A percentile compares a stretch with the other conserved stretches of the same genome.
These are phyloP conservation scores for Carallia brachiata DNA, from an alignment of 345 rosid species.

Conservation along the genomic window DNA sequence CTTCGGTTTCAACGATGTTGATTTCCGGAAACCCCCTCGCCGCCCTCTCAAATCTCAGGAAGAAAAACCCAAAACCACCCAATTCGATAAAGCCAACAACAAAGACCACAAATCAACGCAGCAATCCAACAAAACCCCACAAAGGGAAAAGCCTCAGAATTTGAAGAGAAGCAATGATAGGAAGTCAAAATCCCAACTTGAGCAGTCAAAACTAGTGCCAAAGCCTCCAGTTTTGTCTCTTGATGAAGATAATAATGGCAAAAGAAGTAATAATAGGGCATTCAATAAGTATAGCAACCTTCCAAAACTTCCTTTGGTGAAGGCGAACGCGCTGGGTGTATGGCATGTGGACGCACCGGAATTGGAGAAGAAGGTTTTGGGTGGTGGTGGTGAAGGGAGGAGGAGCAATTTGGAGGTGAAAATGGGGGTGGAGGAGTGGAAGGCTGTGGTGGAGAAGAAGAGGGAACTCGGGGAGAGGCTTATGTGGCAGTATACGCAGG, in stretches of 20 bases:
- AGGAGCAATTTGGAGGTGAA: constrained; percentile 32
- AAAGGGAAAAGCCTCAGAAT: background rate
- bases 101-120: background rate
- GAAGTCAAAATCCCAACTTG: constrained; percentile 12
- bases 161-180: background rate
- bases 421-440: constrained; percentile 51
- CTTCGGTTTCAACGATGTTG: constrained; percentile 69
- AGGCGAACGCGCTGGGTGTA: constrained; percentile 56
- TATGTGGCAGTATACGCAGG: constrained; percentile 72
- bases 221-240: constrained; percentile 60
- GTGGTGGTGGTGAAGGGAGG: constrained; percentile 12
- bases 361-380: constrained; percentile 69
- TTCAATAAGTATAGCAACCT: constrained; percentile 51
- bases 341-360: constrained; percentile 80
- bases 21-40: constrained; percentile 61
- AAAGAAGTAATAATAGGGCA: constrained; percentile 18
- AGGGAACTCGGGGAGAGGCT: constrained; percentile 77
- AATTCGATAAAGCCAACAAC: background rate
- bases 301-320: constrained; percentile 71
- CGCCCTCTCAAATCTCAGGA: constrained; percentile 19
- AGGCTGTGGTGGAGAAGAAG: constrained; percentile 54
- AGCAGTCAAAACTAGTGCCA: constrained; percentile 34
- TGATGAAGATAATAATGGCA: constrained; percentile 27
- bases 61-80: constrained; percentile 1
- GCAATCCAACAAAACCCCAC: background rate